Evolutionary conservation across 345 rosid species (phyloP).

Genomic region (Eucalyptus curtisii): DNA sequence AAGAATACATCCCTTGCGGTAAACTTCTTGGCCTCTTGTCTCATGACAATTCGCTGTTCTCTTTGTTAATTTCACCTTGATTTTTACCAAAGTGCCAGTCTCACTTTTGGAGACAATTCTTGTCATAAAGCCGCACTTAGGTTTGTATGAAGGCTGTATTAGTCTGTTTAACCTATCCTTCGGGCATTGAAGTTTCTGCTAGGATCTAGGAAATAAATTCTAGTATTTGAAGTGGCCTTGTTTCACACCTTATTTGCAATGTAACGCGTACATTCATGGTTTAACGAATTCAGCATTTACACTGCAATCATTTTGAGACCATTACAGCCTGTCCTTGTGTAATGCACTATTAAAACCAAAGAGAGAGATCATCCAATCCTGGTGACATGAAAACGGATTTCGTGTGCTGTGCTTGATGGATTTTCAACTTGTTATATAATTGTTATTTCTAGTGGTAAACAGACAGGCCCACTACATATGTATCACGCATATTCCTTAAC

Average conservation of each 20-base stretch:
- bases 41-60: neutral
- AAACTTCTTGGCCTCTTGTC: constrained; percentile 4
- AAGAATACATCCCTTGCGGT: constrained; percentile 69
- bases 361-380: neutral
- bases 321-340: neutral
- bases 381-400: neutral
- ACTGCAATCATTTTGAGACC: neutral
- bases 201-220: neutral
- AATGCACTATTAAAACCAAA: neutral
- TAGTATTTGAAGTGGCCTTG: neutral
- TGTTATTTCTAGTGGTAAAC: neutral
- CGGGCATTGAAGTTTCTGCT: neutral
- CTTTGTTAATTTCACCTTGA: neutral
- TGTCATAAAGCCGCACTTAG: neutral
- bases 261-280: neutral
- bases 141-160: neutral
- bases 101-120: neutral
- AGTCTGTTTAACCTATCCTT: neutral
- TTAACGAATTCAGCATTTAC: neutral
- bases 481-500: neutral
- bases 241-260: neutral
- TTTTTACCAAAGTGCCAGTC: neutral
- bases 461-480: neutral
- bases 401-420: neutral
- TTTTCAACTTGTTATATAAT: neutral